A percentile compares a stretch with the other conserved stretches of the same genome.
Evolutionary conservation across 169 alveolate genomes (phyloP).

Genomic region (Cryptosporidium canis): DNA sequence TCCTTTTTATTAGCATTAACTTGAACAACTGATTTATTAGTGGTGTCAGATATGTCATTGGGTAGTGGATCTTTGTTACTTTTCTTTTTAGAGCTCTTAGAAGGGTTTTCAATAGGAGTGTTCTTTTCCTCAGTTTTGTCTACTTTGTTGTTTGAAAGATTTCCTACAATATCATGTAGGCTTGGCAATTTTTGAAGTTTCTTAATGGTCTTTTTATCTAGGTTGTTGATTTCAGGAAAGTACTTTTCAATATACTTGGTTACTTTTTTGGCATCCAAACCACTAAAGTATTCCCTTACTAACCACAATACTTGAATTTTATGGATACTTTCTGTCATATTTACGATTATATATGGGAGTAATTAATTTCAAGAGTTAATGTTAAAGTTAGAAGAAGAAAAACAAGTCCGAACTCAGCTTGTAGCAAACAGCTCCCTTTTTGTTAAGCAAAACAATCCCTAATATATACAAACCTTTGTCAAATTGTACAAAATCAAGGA

Average conservation of each 20-base stretch:
- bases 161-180: not conserved
- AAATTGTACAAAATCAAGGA: not conserved
- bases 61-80: not conserved
- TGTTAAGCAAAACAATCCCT: too few relatives aligned
- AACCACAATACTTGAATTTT: not conserved
- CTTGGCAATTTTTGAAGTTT: slow-evolving; percentile 18
- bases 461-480: not conserved
- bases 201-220: not conserved
- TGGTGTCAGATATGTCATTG: not conserved
- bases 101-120: not conserved
- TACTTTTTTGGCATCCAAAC: slow-evolving; percentile 21
- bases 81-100: not conserved
- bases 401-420: too few relatives aligned
- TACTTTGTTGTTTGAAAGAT: not conserved
- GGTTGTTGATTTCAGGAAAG: slow-evolving; percentile 7
- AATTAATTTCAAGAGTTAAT: not conserved
- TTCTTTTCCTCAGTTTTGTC: not conserved
- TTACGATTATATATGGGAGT: not conserved
- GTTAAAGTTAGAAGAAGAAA: not conserved
- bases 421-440: too few relatives aligned
- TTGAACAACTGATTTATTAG: not conserved
- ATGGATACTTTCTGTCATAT: not conserved
- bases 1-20: not conserved
- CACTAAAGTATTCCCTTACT: slow-evolving; percentile 1
- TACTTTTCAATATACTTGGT: slow-evolving; percentile 36